Evolutionary conservation across 2,329 filamentous ascomycete genomes (phyloP), one percentile per base, ranked within the genome.

Genomic region (Cladosporium sp.): DNA sequence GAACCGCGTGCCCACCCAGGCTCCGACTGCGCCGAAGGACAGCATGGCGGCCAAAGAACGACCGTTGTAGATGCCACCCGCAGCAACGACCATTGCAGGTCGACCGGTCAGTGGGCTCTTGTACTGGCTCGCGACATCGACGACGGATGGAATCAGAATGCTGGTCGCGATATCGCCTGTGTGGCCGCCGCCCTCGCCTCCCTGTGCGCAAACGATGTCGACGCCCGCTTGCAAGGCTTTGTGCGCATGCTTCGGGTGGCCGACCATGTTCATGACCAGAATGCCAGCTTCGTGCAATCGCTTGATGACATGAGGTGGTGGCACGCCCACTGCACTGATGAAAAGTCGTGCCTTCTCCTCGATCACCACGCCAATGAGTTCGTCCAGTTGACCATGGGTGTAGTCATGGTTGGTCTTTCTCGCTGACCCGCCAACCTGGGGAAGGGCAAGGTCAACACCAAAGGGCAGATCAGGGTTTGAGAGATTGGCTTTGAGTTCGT

Each of bases 261-360:
- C 92, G 16, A 96, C 90, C 91, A 96, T 96, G 70, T 96, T 96
- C 90, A 96, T 96, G 34, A 96, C 78, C 54, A 95, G 67, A 38
- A 97, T 87, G 0, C 87, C 87, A 0, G 86, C 85, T 8, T 78
- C 77, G 66, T 97, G 92, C 42, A 97, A 76, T 43, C 83, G 74
- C 60, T 88, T 83, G 53, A 96, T 86, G 4, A 91, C 82, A 53
- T 75, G 70, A 43, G 75, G 74, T 0, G 91, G 89, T 13, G 92
- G 92, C 18, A 96, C 86, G 8, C 92, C 92, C 0, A 96, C 90
- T 1, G 92, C 92, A 49, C 79, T 84, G 40, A 96, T 89, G 66
- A 97, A 96, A 45, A 96, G 73, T 66, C 78, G 82, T 7, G 92
- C 89, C n/a, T 88, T 86, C 60, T 87, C 86, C 62, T 85, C 82